These are phyloP conservation scores for Chaetomidium leptoderma DNA, from an alignment of 495 filamentous ascomycete species.

Conservation along the genomic window DNA sequence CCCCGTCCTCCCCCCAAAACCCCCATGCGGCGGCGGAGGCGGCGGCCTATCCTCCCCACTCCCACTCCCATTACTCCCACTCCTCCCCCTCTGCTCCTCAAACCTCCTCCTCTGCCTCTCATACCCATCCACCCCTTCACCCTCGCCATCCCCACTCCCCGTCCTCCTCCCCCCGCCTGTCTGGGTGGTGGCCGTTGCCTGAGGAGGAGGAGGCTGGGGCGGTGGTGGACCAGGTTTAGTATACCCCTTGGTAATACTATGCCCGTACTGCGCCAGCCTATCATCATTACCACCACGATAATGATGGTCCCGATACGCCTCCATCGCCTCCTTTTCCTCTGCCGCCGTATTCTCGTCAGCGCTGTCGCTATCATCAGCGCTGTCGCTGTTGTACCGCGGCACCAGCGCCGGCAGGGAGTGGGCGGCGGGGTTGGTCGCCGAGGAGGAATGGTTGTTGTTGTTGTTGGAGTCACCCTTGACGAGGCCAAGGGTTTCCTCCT, in stretches of 20 bases:
- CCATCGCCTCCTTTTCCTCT: conserved; percentile 10
- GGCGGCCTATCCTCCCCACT: not conserved
- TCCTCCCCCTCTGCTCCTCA: not conserved
- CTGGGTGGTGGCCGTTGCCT: too few species aligned
- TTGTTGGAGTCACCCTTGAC: conserved; percentile 69
- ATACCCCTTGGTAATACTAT: conserved; percentile 35
- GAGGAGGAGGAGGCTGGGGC: too few species aligned
- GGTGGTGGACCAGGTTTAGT: too few species aligned
- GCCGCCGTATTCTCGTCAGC: conserved; percentile 21
- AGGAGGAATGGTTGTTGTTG: too few species aligned
- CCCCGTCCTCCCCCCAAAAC: not conserved
- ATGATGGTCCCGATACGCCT: conserved; percentile 20
- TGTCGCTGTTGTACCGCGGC: conserved; percentile 28
- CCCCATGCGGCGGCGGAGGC: conserved; percentile 1
- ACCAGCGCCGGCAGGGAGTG: conserved; percentile 40
- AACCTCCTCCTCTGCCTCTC: conserved; percentile 13
- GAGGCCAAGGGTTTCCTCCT: conserved; percentile 84
- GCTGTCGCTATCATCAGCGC: conserved; percentile 19
- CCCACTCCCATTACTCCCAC: not conserved
- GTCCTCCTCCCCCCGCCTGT: not conserved
- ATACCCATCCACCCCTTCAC: conserved; percentile 6
- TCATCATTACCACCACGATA: not conserved
- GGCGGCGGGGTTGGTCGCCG: too few species aligned
- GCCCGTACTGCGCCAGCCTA: conserved; percentile 32
- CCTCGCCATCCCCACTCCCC: not conserved